A percentile compares a stretch with the other conserved stretches of the same genome.
Evolutionary conservation across 2,329 filamentous ascomycete genomes (phyloP).

Genomic region (Microsporum audouinii): DNA sequence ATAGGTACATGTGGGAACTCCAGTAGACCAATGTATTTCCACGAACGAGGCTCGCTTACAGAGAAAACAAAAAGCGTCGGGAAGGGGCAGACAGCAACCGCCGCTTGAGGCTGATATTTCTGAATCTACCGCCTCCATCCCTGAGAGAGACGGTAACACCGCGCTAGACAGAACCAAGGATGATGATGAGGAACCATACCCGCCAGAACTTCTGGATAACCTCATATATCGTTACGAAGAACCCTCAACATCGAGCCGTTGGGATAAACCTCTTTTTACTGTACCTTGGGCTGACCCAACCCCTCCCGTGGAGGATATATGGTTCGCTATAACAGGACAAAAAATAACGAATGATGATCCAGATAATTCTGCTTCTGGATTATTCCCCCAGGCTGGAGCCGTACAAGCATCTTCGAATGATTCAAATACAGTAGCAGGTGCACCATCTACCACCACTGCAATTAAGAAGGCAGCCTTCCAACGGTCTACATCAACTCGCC

Average conservation of each 20-base stretch:
- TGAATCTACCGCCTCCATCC: neutral
- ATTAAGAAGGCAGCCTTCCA: neutral
- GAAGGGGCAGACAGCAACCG: neutral
- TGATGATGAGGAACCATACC: conserved; percentile 35
- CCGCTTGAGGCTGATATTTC: neutral
- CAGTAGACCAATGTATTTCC: conserved; percentile 43
- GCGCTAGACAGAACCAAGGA: neutral
- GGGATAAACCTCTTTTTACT: conserved; percentile 56
- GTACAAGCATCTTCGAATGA: conserved; percentile 11
- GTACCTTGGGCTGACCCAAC: conserved; percentile 45
- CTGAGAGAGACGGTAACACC: neutral
- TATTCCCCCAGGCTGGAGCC: neutral
- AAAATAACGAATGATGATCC: conserved; percentile 18
- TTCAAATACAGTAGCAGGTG: conserved; percentile 9
- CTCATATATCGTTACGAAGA: conserved; percentile 57
- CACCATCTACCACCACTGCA: conserved; percentile 1
- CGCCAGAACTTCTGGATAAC: conserved; percentile 48
- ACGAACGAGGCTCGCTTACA: conserved; percentile 38
- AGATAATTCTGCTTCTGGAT: conserved; percentile 4
- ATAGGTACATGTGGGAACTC: conserved; percentile 48
- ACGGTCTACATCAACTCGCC: conserved; percentile 14
- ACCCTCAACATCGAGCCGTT: conserved; percentile 53
- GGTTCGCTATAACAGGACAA: conserved; percentile 43
- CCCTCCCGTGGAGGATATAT: conserved; percentile 49
- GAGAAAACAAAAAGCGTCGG: conserved; percentile 3